These are phyloP conservation scores for Ustilago shanxiensis DNA, from an alignment of 1,284 basidiomycete genomes.

Conservation along the genomic window DNA sequence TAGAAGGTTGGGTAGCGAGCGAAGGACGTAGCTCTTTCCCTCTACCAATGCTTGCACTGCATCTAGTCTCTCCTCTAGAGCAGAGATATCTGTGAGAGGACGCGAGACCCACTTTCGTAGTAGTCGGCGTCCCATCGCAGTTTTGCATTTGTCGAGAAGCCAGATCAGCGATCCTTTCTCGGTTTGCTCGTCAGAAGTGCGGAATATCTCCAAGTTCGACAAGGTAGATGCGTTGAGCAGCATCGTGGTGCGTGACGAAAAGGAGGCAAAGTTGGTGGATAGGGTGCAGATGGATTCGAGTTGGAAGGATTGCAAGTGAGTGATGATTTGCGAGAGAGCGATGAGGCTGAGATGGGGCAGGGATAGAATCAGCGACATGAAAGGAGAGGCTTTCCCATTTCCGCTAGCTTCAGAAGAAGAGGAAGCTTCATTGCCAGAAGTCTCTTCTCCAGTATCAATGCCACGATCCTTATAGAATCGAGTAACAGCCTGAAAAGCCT, in stretches of 20 bases:
- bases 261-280: conserved; percentile 75
- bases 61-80: conserved; percentile 80
- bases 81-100: conserved; percentile 80
- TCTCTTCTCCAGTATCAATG: neutral
- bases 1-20: conserved; percentile 77
- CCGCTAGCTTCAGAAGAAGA: neutral
- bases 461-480: conserved; percentile 75
- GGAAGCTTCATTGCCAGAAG: neutral
- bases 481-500: conserved; percentile 81
- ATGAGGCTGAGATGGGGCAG: conserved; percentile 75
- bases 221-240: conserved; percentile 88
- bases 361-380: conserved; percentile 36
- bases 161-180: conserved; percentile 84
- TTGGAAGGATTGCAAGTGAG: conserved; percentile 81
- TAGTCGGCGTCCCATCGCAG: conserved; percentile 86
- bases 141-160: conserved; percentile 85
- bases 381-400: neutral
- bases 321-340: conserved; percentile 82
- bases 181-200: conserved; percentile 75
- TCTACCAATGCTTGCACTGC: conserved; percentile 85
- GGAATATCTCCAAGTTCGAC: conserved; percentile 76
- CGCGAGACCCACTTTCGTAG: conserved; percentile 87
- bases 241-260: conserved; percentile 83
- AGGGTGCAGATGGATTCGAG: conserved; percentile 72
- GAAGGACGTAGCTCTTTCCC: conserved; percentile 72